A percentile compares a stretch with the other conserved stretches of the same genome.
These are phyloP conservation scores for Fusarium protoensiforme DNA, from an alignment of 2,329 filamentous ascomycete species.

Conservation along the genomic window DNA sequence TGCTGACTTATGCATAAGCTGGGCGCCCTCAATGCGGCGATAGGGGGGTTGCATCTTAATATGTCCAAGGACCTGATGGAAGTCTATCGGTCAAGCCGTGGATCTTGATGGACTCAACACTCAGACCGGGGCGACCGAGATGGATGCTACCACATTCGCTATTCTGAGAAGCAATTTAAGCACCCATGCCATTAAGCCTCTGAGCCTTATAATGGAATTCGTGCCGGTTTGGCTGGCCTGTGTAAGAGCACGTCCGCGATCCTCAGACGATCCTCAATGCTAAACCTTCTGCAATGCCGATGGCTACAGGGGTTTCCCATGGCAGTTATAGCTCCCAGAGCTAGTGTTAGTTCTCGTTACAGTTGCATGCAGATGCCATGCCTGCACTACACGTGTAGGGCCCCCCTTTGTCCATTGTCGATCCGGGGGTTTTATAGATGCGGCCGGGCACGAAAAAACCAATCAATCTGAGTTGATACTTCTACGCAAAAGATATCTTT, in stretches of 20 bases:
- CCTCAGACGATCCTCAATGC: conserved; percentile 28
- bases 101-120: conserved; percentile 4
- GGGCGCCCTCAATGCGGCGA: conserved; percentile 9
- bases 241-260: conserved; percentile 20
- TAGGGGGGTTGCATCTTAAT: conserved; percentile 10
- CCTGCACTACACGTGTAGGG: conserved; percentile 10
- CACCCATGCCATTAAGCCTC: background rate
- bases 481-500: background rate
- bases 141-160: conserved; percentile 2
- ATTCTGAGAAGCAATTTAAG: conserved; percentile 6
- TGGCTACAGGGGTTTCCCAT: background rate
- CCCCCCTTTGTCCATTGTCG: conserved; percentile 14
- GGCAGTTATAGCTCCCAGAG: background rate
- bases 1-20: conserved; percentile 17
- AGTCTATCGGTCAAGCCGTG: background rate
- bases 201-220: background rate
- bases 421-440: conserved; percentile 22
- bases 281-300: background rate
- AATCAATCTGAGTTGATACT: background rate
- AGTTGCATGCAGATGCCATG: conserved; percentile 16
- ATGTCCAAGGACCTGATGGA: background rate
- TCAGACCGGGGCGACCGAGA: conserved; percentile 23
- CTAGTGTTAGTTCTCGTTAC: conserved; percentile 23
- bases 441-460: background rate
- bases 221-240: background rate